Conservation (phyloP, 1,139 yeast genomes). For the Kurtzmaniella natalensis region DNA sequence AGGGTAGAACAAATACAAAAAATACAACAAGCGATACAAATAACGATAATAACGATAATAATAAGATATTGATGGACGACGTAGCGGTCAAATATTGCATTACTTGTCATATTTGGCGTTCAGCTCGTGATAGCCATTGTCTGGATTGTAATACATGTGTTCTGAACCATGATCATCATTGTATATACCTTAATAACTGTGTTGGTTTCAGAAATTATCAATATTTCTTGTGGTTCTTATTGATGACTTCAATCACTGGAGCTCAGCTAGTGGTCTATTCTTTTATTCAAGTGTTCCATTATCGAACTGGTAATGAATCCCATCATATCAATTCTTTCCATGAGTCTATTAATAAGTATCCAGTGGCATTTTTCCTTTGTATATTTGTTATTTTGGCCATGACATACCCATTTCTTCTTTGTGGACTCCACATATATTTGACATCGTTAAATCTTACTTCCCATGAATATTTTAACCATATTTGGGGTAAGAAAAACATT, state of each 20-base stretch:
- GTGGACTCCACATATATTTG: constrained; percentile 50
- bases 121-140: constrained; percentile 44
- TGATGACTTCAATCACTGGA: constrained; percentile 19
- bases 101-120: constrained; percentile 47
- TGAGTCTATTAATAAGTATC: constrained; percentile 23
- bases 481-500: constrained; percentile 18
- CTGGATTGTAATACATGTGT: constrained; percentile 42
- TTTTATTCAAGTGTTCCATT: constrained; percentile 27
- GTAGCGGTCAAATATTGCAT: constrained; percentile 34
- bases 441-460: constrained; percentile 64
- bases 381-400: constrained; percentile 41
- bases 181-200: constrained; percentile 38
- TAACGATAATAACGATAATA: constrained; percentile 15
- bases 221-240: constrained; percentile 39
- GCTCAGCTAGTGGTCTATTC: constrained; percentile 20
- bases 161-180: constrained; percentile 40
- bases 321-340: constrained; percentile 12
- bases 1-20: constrained; percentile 1
- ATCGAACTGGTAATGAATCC: constrained; percentile 11
- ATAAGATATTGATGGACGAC: no score
- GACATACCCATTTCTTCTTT: constrained; percentile 52
- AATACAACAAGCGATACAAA: neutral
- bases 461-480: constrained; percentile 54
- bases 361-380: constrained; percentile 46
- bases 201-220: constrained; percentile 33